Evolutionary conservation across 371 early-diverging fungal genomes (phyloP).

Genomic region (Haplosporangium sp.): DNA sequence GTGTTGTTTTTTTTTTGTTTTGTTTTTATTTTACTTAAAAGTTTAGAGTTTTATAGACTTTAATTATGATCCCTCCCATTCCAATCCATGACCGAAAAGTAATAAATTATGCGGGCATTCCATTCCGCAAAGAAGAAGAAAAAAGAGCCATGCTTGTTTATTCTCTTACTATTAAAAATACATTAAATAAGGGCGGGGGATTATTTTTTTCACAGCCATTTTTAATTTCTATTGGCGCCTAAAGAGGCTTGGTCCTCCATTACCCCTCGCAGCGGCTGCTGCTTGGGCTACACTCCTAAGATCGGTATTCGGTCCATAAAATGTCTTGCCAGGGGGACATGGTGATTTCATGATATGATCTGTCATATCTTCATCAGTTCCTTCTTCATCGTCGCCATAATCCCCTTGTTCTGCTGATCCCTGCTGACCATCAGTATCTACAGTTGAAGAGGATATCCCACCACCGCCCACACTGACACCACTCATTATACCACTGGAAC

Average conservation of each 20-base stretch:
- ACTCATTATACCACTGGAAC: too few relatives aligned
- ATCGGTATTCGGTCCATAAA: conserved; percentile 27
- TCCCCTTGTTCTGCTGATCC: not conserved
- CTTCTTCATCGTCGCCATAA: conserved; percentile 16
- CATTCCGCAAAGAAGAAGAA: too few relatives aligned
- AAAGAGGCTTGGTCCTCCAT: conserved; percentile 6
- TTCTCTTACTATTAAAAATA: conserved; percentile 1
- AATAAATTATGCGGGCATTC: too few relatives aligned
- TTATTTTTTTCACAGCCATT: not conserved
- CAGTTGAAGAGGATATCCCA: not conserved
- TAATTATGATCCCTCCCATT: too few relatives aligned
- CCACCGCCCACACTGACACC: too few relatives aligned
- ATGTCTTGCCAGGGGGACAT: conserved; percentile 41
- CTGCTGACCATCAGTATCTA: not conserved
- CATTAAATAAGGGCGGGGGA: not conserved
- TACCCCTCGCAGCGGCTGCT: conserved; percentile 10
- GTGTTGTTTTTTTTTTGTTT: not conserved
- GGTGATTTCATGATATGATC: conserved; percentile 33
- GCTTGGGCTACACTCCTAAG: conserved; percentile 28
- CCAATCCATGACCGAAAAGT: too few relatives aligned
- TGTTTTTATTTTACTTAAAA: not conserved
- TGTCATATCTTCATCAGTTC: conserved; percentile 30
- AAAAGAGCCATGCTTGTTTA: not conserved
- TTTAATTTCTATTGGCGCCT: not conserved
- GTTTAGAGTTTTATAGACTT: not conserved